phyloP scores from a whole-genome alignment of 116 monocot genomes.

The Zostera marina region DNA sequence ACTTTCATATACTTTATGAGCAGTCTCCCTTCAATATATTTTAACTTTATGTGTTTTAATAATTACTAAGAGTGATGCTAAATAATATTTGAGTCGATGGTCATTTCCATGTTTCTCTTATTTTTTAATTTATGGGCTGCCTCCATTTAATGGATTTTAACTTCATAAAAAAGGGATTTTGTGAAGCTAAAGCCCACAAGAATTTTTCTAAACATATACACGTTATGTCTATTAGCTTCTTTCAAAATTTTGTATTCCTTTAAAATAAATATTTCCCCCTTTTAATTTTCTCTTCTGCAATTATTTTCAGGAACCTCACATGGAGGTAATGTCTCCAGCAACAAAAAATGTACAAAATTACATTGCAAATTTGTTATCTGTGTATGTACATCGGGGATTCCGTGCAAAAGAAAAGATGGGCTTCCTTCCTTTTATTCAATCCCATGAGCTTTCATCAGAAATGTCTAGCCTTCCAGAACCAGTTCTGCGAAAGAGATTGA shows the following conservation, averaged over 20 bases:
- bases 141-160: too few species aligned
- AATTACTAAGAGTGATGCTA: too few species aligned
- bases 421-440: slow-evolving; percentile 42
- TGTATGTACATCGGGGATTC: slow-evolving; percentile 73
- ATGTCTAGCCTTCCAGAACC: slow-evolving; percentile 58
- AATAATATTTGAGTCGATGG: too few species aligned
- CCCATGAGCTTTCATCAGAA: slow-evolving; percentile 52
- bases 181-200: too few species aligned
- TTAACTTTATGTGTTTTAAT: too few species aligned
- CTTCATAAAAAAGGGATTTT: too few species aligned
- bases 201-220: too few species aligned
- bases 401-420: slow-evolving; percentile 79
- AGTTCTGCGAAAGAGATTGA: slow-evolving; percentile 56
- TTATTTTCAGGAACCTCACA: slow-evolving; percentile 72
- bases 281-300: neutral
- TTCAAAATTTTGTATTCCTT: neutral
- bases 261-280: neutral
- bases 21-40: too few species aligned
- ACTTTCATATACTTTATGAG: too few species aligned
- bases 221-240: neutral
- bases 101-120: too few species aligned
- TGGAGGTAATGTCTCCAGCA: slow-evolving; percentile 84
- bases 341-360: slow-evolving; percentile 67
- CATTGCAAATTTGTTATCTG: slow-evolving; percentile 63
- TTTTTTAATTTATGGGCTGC: too few species aligned